Base-by-base conservation (phyloP, 2,329 filamentous ascomycete genomes). In the Hymenoscyphus linearis region DNA sequence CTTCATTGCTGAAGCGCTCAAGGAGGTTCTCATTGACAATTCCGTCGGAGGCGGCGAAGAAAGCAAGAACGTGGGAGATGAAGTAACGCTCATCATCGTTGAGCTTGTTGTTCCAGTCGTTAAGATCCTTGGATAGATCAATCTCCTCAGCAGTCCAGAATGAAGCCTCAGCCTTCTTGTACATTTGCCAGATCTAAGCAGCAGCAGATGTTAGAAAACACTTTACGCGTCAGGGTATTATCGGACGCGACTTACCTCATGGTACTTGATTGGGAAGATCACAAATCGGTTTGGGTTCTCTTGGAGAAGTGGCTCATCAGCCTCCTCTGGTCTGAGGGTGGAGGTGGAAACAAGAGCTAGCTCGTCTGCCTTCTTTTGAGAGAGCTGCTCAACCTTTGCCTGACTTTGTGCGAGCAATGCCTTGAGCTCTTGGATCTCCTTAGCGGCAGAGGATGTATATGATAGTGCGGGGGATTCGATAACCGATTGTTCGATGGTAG, bases 141-240 rank as follows among this genome's bases (percentile, higher is more conserved):
- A 99, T 98, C 82, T 99, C 95, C 78, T 99, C 95, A 58, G 95
- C 95, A 50, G 95, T 99, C 95, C 95, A 99, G 88, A 99, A 99
- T 52, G 95, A 98, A 58, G 95, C 95, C 78, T 99, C 93, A 68
- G 93, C 93, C 82, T 98, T 98, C 87, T 99, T 99, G 86, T 99
- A 99, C 93, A 98, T 98, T 79, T 98, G 93, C 95, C 95, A 99
- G 78, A 97, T 96, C 93, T 97, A 71, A 67, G 64, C n/a, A 25
- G 64, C n/a, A 25, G 62, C 25, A 56, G 63, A 64, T 57, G 65
- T 64, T 60, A 64, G 60, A 53, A 63, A 62, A 54, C 82, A 88
- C 82, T 89, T 82, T 82, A 91, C 88, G 87, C 89, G 89, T 87
- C 69, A 77, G 13, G 35, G 4, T 22, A 67, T 72, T 70, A 34